Conservation (phyloP, 495 filamentous ascomycete genomes). For the Hypoxylon lenormandii region DNA sequence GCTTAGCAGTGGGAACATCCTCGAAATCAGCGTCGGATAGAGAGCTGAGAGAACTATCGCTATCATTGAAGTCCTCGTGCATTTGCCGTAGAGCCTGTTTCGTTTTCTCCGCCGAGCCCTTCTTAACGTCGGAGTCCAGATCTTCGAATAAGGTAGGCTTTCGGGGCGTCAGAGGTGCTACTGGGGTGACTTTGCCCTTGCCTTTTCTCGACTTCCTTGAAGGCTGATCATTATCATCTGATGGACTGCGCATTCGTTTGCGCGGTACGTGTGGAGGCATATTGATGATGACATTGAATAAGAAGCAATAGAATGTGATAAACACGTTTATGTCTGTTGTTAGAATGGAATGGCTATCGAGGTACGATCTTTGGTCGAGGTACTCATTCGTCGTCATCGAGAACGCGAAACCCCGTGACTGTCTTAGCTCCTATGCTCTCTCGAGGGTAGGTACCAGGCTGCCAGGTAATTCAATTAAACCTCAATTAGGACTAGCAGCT, state of each 20-base stretch:
- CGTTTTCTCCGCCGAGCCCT: conserved; percentile 63
- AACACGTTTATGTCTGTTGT: not conserved
- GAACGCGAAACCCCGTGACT: conserved; percentile 52
- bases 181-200: conserved; percentile 36
- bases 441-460: not conserved
- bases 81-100: conserved; percentile 61
- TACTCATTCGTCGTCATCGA: conserved; percentile 43
- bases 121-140: conserved; percentile 68
- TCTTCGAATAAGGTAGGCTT: conserved; percentile 75
- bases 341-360: not conserved
- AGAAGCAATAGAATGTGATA: not conserved
- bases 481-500: conserved; percentile 23
- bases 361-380: conserved; percentile 2
- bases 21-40: conserved; percentile 78
- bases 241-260: conserved; percentile 57
- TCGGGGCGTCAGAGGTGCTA: conserved; percentile 49
- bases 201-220: conserved; percentile 31
- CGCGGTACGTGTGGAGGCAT: conserved; percentile 64
- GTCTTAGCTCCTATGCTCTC: conserved; percentile 6
- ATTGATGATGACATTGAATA: conserved; percentile 21
- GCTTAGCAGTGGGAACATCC: conserved; percentile 63
- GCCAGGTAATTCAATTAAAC: conserved; percentile 13
- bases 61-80: conserved; percentile 67
- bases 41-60: conserved; percentile 64
- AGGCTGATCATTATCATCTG: conserved; percentile 28